Conservation (phyloP, 1,284 basidiomycete genomes). For the Phlebopus sp. region DNA sequence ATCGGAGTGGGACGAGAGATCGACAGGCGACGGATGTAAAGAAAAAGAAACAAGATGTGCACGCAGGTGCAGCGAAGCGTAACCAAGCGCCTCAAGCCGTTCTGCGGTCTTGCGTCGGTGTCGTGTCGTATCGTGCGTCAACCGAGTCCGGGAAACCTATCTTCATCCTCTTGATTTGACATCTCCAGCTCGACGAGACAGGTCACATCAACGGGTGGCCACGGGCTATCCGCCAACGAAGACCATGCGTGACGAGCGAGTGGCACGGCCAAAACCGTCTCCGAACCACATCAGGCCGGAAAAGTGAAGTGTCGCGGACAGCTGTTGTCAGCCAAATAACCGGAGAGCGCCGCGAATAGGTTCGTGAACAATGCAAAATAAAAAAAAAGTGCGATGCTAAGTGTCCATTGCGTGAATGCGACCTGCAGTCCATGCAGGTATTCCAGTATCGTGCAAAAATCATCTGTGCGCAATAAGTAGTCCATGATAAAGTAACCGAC, state of each 20-base stretch:
- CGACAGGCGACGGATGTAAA: constrained; percentile 40
- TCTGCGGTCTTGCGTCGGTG: constrained; percentile 66
- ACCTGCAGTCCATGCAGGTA: constrained; percentile 55
- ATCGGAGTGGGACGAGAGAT: constrained; percentile 44
- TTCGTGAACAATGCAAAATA: constrained; percentile 40
- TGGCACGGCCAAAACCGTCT: constrained; percentile 48
- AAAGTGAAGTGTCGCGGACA: constrained; percentile 31
- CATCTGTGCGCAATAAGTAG: constrained; percentile 37
- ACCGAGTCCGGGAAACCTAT: constrained; percentile 40
- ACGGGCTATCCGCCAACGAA: constrained; percentile 16
- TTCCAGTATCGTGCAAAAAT: constrained; percentile 39
- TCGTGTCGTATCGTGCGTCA: constrained; percentile 50
- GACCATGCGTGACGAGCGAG: constrained; percentile 27
- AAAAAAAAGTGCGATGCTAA: constrained; percentile 46
- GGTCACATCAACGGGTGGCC: constrained; percentile 16
- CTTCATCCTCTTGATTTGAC: constrained; percentile 41
- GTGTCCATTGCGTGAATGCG: constrained; percentile 48
- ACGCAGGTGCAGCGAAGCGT: constrained; percentile 48
- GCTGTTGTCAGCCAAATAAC: constrained; percentile 20
- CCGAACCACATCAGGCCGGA: constrained; percentile 18
- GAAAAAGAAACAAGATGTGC: constrained; percentile 41
- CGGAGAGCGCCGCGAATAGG: constrained; percentile 12
- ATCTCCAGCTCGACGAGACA: constrained; percentile 25
- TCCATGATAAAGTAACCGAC: constrained; percentile 38
- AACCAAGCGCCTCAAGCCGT: constrained; percentile 49